Evolutionary conservation across 192 early-diverging fungal genomes (phyloP).

Genomic region (Jimgerdemannia lactiflua): DNA sequence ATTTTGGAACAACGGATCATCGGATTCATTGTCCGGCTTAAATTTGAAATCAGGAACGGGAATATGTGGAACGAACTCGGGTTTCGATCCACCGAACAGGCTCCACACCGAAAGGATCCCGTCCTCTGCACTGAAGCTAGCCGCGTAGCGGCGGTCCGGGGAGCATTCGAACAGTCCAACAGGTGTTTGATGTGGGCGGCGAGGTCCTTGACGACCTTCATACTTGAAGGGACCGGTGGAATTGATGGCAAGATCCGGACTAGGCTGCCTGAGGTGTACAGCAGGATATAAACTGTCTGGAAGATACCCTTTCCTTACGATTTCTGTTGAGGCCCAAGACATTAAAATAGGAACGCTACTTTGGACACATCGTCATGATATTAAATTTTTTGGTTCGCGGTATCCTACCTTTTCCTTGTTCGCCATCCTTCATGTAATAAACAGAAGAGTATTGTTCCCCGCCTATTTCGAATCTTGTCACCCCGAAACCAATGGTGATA

Average conservation of each 20-base stretch:
- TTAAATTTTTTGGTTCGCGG: not conserved
- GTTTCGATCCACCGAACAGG: not conserved
- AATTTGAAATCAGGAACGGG: not conserved
- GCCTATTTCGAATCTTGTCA: not conserved
- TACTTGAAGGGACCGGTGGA: not conserved
- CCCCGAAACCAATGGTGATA: not conserved
- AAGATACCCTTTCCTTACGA: not conserved
- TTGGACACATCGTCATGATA: not conserved
- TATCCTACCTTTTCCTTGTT: not conserved
- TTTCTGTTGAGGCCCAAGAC: not conserved
- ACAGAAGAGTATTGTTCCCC: not conserved
- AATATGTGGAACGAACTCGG: not conserved
- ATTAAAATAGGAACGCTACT: not conserved
- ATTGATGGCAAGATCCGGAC: not conserved
- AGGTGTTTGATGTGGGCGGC: not conserved
- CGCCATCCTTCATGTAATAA: not conserved
- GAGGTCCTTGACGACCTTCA: not conserved
- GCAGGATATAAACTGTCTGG: not conserved
- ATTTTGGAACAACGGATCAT: not conserved
- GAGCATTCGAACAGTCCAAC: not conserved
- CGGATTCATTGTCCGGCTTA: not conserved
- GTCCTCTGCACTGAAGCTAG: not conserved
- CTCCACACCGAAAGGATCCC: not conserved
- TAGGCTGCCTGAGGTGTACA: not conserved
- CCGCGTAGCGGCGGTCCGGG: not conserved